These are phyloP conservation scores for Xerocomus amazonicus DNA, from an alignment of 1,284 basidiomycete species.

Conservation along the genomic window DNA sequence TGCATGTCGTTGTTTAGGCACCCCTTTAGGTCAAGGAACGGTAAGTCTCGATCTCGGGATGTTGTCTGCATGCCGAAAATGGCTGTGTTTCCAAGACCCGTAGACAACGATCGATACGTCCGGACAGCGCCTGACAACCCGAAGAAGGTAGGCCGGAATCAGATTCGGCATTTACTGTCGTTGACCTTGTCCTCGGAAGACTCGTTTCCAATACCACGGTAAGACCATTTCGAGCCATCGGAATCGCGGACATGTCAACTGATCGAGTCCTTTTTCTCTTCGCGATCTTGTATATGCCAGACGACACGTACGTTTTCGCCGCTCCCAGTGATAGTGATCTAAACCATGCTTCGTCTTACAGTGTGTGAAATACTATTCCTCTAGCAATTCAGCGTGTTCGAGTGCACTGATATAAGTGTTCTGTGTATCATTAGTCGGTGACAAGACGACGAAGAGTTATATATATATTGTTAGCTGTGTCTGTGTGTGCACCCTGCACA, in stretches of 20 bases:
- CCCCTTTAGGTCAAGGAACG: constrained; percentile 63
- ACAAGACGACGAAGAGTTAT: constrained; percentile 5
- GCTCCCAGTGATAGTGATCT: neutral
- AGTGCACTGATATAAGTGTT: constrained; percentile 19
- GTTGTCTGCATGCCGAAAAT: constrained; percentile 9
- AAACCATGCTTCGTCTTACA: constrained; percentile 4
- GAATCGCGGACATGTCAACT: constrained; percentile 6
- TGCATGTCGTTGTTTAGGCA: constrained; percentile 7
- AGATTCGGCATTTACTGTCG: constrained; percentile 1
- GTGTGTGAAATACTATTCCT: constrained; percentile 20
- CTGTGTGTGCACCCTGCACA: neutral
- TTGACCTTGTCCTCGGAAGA: constrained; percentile 39
- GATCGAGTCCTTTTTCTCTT: constrained; percentile 2
- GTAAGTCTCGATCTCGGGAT: constrained; percentile 36
- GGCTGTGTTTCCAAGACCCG: constrained; percentile 44
- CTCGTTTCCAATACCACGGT: constrained; percentile 78
- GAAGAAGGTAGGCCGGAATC: constrained; percentile 61
- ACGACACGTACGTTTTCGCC: constrained; percentile 40
- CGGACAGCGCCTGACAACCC: constrained; percentile 77
- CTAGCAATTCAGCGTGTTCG: constrained; percentile 9
- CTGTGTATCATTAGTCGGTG: constrained; percentile 22
- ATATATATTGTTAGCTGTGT: constrained; percentile 1
- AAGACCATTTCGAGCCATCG: constrained; percentile 13
- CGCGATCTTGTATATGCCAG: constrained; percentile 21
- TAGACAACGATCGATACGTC: constrained; percentile 79